Evolutionary conservation across 2,329 filamentous ascomycete genomes (phyloP), one percentile per base, ranked within the genome.

Genomic region (Calonectria honghensis): DNA sequence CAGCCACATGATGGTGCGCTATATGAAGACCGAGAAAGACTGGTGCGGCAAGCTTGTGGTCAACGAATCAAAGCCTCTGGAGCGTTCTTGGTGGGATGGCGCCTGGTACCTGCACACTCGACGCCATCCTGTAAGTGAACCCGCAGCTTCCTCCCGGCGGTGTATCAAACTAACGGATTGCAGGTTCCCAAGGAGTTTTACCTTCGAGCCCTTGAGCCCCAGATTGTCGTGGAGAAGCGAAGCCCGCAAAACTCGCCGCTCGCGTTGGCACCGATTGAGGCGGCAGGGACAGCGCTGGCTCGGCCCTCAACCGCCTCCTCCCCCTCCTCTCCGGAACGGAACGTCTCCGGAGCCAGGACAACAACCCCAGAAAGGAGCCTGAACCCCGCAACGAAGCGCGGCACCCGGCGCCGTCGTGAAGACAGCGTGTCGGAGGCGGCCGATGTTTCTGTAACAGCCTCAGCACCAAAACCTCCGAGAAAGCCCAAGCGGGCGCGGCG

Each of bases 121-220:
- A 2, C 6, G 7, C 11, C 2, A 9, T 13, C 35, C 35, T 29
- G 57, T 41, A 29, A 29, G n/a, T 61, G 5, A 29, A 18, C 13
- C 32, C 32, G 3, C 14, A 16, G 14, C 7, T 4, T 27, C n/a
- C n/a, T 13, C 18, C 39, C 20, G 9, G 27, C 11, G 6, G 11
- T 3, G 6, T 10, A 3, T 29, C 11, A 20, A 20, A 29, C 35
- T 61, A 24, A 61, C 16, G 6, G 14, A 16, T 29, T 29, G 29
- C 14, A 61, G 57, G 57, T 61, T 16, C 31, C 31, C 29, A 57
- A 57, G 18, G 29, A 57, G 31, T 57, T 57, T 35, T 57, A 57
- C 29, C 9, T 1, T 1, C 14, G n/a, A n/a, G 1, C 32, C 3
- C 6, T 61, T 61, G 13, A 18, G 6, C 35, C 57, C 0, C n/a